Percentiles rank a stretch among this genome's conserved stretches.
These are phyloP conservation scores for Carex myosuroides DNA, from an alignment of 176 grass and related monocot species.

Conservation along the genomic window DNA sequence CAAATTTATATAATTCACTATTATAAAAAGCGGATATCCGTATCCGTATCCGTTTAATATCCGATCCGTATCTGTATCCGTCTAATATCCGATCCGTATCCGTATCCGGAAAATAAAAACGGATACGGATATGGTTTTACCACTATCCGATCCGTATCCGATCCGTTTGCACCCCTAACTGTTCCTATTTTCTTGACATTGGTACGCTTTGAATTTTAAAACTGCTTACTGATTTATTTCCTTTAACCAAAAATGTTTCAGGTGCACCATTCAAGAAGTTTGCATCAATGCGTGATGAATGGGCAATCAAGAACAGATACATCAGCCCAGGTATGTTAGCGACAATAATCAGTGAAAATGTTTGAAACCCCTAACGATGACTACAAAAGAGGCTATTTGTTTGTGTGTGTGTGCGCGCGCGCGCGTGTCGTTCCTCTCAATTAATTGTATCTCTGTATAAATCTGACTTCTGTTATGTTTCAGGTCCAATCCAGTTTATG, in stretches of 20 bases:
- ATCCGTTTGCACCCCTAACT: no score
- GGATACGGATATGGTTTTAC: no score
- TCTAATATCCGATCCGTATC: no score
- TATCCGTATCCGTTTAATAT: no score
- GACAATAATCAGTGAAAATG: background rate
- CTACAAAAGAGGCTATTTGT: background rate
- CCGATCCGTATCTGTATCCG: no score
- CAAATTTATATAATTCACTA: no score
- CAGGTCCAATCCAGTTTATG: constrained; percentile 87
- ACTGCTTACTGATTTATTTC: constrained; percentile 10
- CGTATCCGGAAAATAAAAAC: no score
- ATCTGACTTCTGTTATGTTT: background rate
- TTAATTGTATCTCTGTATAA: background rate
- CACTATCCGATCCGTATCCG: no score
- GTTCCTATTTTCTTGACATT: background rate
- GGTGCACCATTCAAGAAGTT: constrained; percentile 86
- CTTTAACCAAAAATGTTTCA: constrained; percentile 19
- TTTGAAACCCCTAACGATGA: background rate
- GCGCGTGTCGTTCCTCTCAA: no score
- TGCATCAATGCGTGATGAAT: constrained; percentile 73
- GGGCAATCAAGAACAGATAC: constrained; percentile 84
- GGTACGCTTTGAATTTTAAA: background rate
- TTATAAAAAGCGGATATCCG: no score
- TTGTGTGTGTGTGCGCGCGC: background rate
- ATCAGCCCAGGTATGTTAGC: constrained; percentile 77